Conservation (phyloP, 2,329 filamentous ascomycete genomes). For the Colletotrichum gloeosporioides region DNA sequence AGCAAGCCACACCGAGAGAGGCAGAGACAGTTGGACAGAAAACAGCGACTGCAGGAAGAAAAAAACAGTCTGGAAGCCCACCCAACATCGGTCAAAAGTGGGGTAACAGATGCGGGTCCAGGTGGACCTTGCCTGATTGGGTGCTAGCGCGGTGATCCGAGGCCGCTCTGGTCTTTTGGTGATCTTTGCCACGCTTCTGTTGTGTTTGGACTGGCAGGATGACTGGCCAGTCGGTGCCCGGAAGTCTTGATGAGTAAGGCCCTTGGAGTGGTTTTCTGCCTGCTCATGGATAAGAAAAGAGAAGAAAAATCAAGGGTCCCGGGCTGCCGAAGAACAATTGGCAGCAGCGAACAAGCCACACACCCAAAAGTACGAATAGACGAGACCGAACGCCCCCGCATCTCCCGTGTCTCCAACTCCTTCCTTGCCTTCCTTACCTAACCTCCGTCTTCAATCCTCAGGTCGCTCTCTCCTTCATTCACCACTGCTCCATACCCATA, state of each 20-base stretch:
- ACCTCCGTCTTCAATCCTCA: not conserved
- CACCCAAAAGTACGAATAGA: not conserved
- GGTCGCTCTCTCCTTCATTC: not conserved
- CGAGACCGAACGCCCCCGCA: not conserved
- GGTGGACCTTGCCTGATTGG: not conserved
- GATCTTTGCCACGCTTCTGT: not conserved
- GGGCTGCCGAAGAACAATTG: not conserved
- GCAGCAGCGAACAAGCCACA: not conserved
- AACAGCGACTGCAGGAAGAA: not conserved
- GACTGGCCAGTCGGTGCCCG: not conserved
- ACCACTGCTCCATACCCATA: not conserved
- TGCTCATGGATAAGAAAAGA: not conserved
- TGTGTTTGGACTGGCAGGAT: not conserved
- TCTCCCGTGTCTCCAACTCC: not conserved
- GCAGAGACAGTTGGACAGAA: not conserved
- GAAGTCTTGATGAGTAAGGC: not conserved
- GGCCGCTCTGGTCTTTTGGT: not conserved
- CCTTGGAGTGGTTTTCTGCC: not conserved
- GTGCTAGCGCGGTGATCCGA: not conserved
- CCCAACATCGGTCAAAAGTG: not conserved
- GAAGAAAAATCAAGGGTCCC: not conserved
- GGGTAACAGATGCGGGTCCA: not conserved
- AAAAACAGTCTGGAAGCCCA: conserved; percentile 1
- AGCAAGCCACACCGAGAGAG: not conserved
- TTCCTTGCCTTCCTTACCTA: not conserved